Evolutionary conservation across 305 asterid genomes (phyloP).

Genomic region (Striga hermonthica): DNA sequence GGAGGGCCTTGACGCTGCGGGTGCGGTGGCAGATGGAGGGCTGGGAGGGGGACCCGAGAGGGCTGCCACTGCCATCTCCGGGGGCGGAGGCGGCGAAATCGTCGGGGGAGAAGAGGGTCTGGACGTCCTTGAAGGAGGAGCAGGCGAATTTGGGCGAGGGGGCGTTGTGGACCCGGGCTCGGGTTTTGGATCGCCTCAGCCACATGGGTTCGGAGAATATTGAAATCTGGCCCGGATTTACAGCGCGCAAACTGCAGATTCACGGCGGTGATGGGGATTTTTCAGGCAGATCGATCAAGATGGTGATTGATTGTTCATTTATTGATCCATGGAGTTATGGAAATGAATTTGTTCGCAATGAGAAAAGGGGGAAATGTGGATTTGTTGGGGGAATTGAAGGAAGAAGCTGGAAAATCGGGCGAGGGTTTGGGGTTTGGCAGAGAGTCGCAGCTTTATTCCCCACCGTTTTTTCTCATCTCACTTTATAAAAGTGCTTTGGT

Average conservation of each 20-base stretch:
- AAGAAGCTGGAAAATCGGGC: conserved; percentile 39
- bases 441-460: conserved; percentile 8
- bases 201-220: conserved; percentile 55
- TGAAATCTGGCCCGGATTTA: conserved; percentile 1
- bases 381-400: conserved; percentile 28
- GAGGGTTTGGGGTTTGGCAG: conserved; percentile 38
- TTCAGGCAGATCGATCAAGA: conserved; percentile 19
- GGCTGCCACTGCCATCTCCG: background rate
- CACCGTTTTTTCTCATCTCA: background rate
- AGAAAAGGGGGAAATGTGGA: conserved; percentile 23
- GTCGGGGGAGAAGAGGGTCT: conserved; percentile 51
- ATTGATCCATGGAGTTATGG: background rate
- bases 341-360: background rate
- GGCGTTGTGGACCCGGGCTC: conserved; percentile 43
- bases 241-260: conserved; percentile 12
- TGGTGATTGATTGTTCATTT: background rate
- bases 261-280: background rate
- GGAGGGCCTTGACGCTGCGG: conserved; percentile 54
- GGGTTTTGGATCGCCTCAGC: conserved; percentile 67
- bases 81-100: conserved; percentile 21
- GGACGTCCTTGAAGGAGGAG: conserved; percentile 83
- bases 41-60: conserved; percentile 30
- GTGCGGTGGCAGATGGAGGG: conserved; percentile 68
- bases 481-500: background rate
- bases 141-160: conserved; percentile 56